Conservation (phyloP, 2,329 filamentous ascomycete genomes). For the Samsoniella hepiali region DNA sequence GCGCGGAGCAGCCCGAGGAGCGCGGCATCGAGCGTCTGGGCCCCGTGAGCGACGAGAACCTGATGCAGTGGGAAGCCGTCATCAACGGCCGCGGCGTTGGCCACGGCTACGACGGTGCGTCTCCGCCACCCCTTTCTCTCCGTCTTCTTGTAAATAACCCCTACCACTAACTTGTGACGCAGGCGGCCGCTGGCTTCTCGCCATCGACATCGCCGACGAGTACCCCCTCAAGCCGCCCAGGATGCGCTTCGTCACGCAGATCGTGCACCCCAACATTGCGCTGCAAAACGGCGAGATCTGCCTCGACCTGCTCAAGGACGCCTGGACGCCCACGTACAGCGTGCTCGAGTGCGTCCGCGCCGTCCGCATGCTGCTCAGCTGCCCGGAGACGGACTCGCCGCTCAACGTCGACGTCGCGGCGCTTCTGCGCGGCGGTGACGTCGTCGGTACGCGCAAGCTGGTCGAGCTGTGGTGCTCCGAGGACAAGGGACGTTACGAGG, state of each 20-base stretch:
- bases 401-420: conserved; percentile 77
- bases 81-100: conserved; percentile 57
- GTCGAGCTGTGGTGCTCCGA: conserved; percentile 66
- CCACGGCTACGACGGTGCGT: conserved; percentile 54
- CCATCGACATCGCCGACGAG: conserved; percentile 68
- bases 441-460: conserved; percentile 63
- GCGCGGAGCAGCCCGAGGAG: conserved; percentile 46
- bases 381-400: conserved; percentile 69
- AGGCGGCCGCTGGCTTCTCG: conserved; percentile 78
- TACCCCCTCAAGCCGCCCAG: conserved; percentile 79
- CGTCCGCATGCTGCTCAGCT: conserved; percentile 62
- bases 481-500: conserved; percentile 35
- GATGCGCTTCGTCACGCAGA: conserved; percentile 77
- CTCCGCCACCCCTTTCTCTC: background rate
- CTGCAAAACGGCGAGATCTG: conserved; percentile 83
- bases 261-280: conserved; percentile 78
- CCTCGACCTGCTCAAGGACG: conserved; percentile 75
- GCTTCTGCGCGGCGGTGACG: conserved; percentile 65
- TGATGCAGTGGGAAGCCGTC: conserved; percentile 58
- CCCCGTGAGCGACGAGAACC: conserved; percentile 50
- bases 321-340: conserved; percentile 84
- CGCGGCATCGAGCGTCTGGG: conserved; percentile 58
- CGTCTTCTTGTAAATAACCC: background rate
- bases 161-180: background rate
- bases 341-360: conserved; percentile 71